Percentiles rank a stretch among this genome's conserved stretches.
These are phyloP conservation scores for Metarhizium robertsii DNA, from an alignment of 2,329 filamentous ascomycete species.

Conservation along the genomic window DNA sequence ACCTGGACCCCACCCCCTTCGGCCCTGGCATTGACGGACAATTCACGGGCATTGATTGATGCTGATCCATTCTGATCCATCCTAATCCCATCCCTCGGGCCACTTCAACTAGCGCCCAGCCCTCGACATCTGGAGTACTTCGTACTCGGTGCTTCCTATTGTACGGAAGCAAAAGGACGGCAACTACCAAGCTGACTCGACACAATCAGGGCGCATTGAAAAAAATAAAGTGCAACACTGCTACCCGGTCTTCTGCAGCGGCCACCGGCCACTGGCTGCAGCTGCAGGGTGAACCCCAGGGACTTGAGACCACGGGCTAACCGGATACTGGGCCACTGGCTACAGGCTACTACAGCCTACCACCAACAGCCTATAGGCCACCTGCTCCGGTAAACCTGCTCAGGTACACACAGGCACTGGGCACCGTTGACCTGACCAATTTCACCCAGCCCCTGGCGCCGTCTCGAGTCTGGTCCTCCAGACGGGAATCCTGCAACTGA, in stretches of 20 bases:
- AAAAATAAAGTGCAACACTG: neutral
- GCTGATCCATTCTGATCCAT: neutral
- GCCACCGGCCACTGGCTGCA: neutral
- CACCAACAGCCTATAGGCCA: too few relatives aligned
- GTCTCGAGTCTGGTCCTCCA: neutral
- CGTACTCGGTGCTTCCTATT: too few relatives aligned
- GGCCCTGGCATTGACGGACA: neutral
- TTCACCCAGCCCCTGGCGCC: too few relatives aligned
- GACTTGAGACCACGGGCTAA: too few relatives aligned
- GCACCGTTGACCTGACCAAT: too few relatives aligned
- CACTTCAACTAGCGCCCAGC: neutral
- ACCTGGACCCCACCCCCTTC: neutral
- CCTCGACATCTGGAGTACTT: neutral
- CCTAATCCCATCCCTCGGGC: neutral
- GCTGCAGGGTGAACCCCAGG: neutral
- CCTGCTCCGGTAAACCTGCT: too few relatives aligned
- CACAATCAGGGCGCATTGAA: neutral
- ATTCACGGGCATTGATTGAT: neutral
- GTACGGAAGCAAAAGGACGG: too few relatives aligned
- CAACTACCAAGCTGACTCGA: too few relatives aligned
- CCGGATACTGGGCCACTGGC: too few relatives aligned
- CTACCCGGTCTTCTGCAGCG: neutral
- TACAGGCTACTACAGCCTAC: too few relatives aligned
- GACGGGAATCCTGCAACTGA: neutral
- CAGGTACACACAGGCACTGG: too few relatives aligned